A percentile compares a stretch with the other conserved stretches of the same genome.
These are phyloP conservation scores for Phialocephala subalpina DNA, from an alignment of 2,329 filamentous ascomycete genomes.

Conservation along the genomic window DNA sequence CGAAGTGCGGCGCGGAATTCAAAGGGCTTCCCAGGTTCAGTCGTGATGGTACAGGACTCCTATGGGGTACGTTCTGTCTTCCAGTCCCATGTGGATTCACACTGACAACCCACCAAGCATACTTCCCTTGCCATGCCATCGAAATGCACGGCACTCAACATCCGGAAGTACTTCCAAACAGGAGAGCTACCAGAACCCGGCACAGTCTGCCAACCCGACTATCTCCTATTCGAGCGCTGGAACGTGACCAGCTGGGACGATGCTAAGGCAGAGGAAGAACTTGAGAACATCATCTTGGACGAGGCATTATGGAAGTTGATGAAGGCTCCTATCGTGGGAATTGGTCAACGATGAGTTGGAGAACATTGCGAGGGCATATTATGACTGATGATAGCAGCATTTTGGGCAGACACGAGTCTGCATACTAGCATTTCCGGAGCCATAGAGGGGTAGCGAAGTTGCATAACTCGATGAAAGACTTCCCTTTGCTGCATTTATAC, in stretches of 20 bases:
- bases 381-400: neutral
- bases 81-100: neutral
- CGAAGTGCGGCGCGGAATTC: slow-evolving; percentile 44
- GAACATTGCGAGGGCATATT: neutral
- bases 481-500: neutral
- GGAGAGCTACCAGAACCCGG: slow-evolving; percentile 52
- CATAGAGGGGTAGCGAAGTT: neutral
- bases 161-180: slow-evolving; percentile 50
- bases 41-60: slow-evolving; percentile 57
- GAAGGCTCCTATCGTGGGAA: slow-evolving; percentile 17
- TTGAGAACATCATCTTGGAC: slow-evolving; percentile 2
- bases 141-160: slow-evolving; percentile 44
- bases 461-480: neutral
- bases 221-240: slow-evolving; percentile 48
- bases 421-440: neutral
- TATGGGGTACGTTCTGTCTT: slow-evolving; percentile 53
- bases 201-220: slow-evolving; percentile 56
- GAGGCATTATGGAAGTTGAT: slow-evolving; percentile 24
- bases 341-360: neutral
- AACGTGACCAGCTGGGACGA: neutral
- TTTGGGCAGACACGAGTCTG: neutral
- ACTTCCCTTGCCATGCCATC: slow-evolving; percentile 50
- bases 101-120: slow-evolving; percentile 49
- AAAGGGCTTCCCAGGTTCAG: slow-evolving; percentile 52
- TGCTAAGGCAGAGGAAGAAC: slow-evolving; percentile 9